A percentile compares a stretch with the other conserved stretches of the same genome.
phyloP scores from a whole-genome alignment of 192 early-diverging fungal genomes.

The Coemansia sp. region DNA sequence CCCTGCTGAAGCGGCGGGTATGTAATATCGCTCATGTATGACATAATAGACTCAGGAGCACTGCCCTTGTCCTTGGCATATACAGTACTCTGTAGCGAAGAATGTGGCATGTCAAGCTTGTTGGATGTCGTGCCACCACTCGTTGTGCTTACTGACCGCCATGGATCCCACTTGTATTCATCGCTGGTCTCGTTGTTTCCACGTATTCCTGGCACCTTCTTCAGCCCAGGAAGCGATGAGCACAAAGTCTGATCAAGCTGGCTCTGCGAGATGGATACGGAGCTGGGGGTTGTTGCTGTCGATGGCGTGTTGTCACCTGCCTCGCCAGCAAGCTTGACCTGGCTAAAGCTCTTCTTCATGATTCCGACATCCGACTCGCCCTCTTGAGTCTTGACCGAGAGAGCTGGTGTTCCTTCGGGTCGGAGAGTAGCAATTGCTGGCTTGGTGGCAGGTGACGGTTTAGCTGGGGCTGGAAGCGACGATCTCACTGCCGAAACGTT shows the following conservation, averaged over 20 bases:
- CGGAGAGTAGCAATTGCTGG: neutral
- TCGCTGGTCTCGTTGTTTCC: neutral
- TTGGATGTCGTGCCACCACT: conserved; percentile 1
- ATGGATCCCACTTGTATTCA: conserved; percentile 44
- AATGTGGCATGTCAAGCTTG: conserved; percentile 19
- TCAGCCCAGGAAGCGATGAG: conserved; percentile 45
- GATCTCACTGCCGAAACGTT: neutral
- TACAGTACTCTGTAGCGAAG: conserved; percentile 41
- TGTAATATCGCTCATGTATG: conserved; percentile 47
- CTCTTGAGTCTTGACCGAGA: neutral
- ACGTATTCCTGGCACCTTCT: conserved; percentile 10
- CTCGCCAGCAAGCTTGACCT: conserved; percentile 29
- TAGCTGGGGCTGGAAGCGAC: neutral
- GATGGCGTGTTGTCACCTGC: conserved; percentile 28
- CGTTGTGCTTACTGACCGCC: conserved; percentile 43
- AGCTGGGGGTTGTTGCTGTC: neutral
- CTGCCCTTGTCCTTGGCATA: conserved; percentile 20
- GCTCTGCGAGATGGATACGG: neutral
- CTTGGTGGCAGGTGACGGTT: neutral
- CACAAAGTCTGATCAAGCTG: conserved; percentile 14
- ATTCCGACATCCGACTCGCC: neutral
- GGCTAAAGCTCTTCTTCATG: conserved; percentile 24
- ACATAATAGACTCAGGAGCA: conserved; percentile 23
- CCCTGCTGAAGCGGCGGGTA: conserved; percentile 46
- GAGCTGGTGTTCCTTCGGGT: neutral